Conservation (phyloP, 1,284 basidiomycete species). For the Microbotryum intermedium region DNA sequence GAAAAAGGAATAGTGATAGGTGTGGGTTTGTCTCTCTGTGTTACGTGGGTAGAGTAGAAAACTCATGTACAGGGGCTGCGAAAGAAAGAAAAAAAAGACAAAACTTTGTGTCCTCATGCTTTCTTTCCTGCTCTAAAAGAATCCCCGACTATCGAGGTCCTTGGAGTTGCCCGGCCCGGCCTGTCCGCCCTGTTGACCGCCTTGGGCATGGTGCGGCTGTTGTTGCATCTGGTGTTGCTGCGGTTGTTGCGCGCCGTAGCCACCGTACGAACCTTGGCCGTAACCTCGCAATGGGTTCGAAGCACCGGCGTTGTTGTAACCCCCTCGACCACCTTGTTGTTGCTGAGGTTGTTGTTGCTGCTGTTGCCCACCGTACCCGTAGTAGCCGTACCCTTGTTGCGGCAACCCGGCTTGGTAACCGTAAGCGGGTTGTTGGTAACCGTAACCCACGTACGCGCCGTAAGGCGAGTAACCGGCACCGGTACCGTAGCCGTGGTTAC, state of each 20-base stretch:
- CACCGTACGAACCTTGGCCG: not conserved
- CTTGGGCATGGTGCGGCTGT: not conserved
- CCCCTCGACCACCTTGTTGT: not conserved
- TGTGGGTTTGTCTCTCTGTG: too few species aligned
- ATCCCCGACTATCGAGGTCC: too few species aligned
- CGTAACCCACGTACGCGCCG: too few species aligned
- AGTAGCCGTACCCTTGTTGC: not conserved
- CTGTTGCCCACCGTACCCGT: slow-evolving; percentile 23
- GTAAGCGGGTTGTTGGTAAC: too few species aligned
- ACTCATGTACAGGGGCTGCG: too few species aligned
- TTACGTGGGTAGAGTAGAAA: too few species aligned
- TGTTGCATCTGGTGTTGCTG: slow-evolving; percentile 1
- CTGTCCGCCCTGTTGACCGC: not conserved
- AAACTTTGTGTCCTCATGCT: not conserved
- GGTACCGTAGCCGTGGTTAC: too few species aligned
- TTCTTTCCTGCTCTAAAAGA: not conserved
- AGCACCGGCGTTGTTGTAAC: not conserved
- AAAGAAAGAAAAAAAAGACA: not conserved
- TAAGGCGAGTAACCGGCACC: too few species aligned
- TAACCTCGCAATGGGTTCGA: not conserved
- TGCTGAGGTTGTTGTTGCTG: slow-evolving; percentile 5
- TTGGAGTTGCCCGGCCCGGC: too few species aligned
- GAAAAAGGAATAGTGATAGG: too few species aligned
- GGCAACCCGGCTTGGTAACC: too few species aligned
- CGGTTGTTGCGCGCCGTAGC: not conserved